Percentiles rank a stretch among this genome's conserved stretches.
Conservation (phyloP, 108 stramenopile genomes). For the Skeletonema potamos region DNA sequence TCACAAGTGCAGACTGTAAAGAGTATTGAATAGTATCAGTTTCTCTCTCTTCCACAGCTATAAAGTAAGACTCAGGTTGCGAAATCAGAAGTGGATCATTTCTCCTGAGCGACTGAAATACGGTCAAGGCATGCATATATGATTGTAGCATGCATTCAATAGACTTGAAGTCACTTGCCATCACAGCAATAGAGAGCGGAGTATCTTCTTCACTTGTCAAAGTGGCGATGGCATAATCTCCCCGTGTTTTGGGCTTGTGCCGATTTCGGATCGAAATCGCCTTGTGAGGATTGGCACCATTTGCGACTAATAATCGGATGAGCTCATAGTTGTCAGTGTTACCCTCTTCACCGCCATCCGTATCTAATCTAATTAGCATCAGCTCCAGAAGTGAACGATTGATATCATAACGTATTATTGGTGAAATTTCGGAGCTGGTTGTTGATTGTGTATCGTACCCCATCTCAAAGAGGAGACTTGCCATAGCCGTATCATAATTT, state of each 20-base stretch:
- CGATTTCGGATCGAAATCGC: slow-evolving; percentile 2
- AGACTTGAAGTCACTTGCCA: slow-evolving; percentile 14
- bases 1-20: slow-evolving; percentile 34
- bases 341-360: background rate
- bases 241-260: background rate
- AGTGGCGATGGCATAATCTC: background rate
- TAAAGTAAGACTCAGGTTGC: slow-evolving; percentile 68
- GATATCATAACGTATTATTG: slow-evolving; percentile 8
- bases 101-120: slow-evolving; percentile 28
- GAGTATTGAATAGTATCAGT: slow-evolving; percentile 28
- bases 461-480: slow-evolving; percentile 59
- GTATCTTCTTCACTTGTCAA: slow-evolving; percentile 4
- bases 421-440: background rate
- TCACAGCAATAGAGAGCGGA: slow-evolving; percentile 20
- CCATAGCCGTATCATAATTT: slow-evolving; percentile 56
- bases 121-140: slow-evolving; percentile 4
- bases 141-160: slow-evolving; percentile 28
- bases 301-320: slow-evolving; percentile 14
- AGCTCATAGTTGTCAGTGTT: slow-evolving; percentile 13
- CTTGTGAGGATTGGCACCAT: slow-evolving; percentile 30
- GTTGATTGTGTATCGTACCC: background rate
- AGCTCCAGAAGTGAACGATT: slow-evolving; percentile 30
- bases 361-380: background rate
- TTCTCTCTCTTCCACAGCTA: slow-evolving; percentile 47
- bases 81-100: slow-evolving; percentile 60